Evolutionary conservation across 768 basidiomycete species (phyloP).

Genomic region (Hypholoma fasciculare): DNA sequence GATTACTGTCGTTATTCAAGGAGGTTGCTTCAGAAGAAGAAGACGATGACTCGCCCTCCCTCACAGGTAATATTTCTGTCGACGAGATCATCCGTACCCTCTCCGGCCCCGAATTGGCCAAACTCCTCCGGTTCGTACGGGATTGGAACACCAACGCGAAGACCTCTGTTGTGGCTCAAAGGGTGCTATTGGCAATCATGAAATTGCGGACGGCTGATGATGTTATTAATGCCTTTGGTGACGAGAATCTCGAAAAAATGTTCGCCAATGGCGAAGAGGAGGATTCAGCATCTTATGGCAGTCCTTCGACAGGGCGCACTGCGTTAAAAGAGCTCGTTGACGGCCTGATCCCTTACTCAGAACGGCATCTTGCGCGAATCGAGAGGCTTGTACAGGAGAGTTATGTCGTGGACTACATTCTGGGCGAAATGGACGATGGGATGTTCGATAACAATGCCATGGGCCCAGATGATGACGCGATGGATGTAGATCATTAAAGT

Average conservation of each 20-base stretch:
- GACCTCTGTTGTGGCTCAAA: slow-evolving; percentile 84
- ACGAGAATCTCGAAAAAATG: slow-evolving; percentile 34
- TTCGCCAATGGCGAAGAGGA: slow-evolving; percentile 23
- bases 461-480: slow-evolving; percentile 42
- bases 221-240: slow-evolving; percentile 64
- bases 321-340: slow-evolving; percentile 78
- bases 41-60: slow-evolving; percentile 29
- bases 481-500: slow-evolving; percentile 38
- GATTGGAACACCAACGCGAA: slow-evolving; percentile 97
- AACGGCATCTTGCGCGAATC: slow-evolving; percentile 84
- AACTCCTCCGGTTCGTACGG: slow-evolving; percentile 77
- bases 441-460: slow-evolving; percentile 51
- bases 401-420: slow-evolving; percentile 89
- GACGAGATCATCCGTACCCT: slow-evolving; percentile 83
- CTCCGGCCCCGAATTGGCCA: slow-evolving; percentile 69
- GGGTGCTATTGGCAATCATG: slow-evolving; percentile 76
- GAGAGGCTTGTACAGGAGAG: slow-evolving; percentile 92
- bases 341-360: slow-evolving; percentile 90
- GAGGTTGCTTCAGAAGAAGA: slow-evolving; percentile 42
- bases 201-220: slow-evolving; percentile 77
- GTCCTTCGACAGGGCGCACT: slow-evolving; percentile 26
- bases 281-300: slow-evolving; percentile 6
- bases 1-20: slow-evolving; percentile 78
- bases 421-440: slow-evolving; percentile 86
- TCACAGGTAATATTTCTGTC: slow-evolving; percentile 72